These are phyloP conservation scores for Suhomyces wounanorum DNA, from an alignment of 1,139 yeast species.

Conservation along the genomic window DNA sequence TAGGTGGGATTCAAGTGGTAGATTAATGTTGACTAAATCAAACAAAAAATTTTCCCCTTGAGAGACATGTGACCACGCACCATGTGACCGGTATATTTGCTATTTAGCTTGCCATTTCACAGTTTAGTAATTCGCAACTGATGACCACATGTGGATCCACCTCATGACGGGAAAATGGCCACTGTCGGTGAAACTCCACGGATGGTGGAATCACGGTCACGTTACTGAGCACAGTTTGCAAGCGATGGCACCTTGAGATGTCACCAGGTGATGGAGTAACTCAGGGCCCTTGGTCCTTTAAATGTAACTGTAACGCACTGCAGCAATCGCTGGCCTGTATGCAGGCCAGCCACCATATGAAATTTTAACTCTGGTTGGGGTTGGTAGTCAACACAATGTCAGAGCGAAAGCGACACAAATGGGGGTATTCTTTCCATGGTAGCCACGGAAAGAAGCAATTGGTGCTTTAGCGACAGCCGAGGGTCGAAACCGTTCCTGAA, in stretches of 20 bases:
- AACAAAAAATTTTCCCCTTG: background rate
- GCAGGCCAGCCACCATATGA: background rate
- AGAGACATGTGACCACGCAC: background rate
- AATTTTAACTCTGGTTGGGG: background rate
- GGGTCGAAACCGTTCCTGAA: too few relatives aligned
- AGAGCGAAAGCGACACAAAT: background rate
- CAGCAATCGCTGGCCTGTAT: background rate
- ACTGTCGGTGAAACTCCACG: background rate
- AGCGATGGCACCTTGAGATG: background rate
- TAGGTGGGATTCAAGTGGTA: background rate
- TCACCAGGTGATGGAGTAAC: background rate
- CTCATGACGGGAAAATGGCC: background rate
- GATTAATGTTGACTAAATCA: background rate
- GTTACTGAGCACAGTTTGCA: background rate
- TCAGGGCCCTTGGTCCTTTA: background rate
- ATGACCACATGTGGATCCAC: background rate
- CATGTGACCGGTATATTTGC: background rate
- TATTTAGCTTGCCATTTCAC: too few relatives aligned
- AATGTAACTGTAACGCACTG: background rate
- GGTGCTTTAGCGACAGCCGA: too few relatives aligned
- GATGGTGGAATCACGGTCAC: background rate
- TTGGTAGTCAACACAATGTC: background rate
- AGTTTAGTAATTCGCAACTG: background rate
- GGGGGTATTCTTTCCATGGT: background rate
- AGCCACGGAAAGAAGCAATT: background rate